Base-by-base conservation (phyloP, 495 filamentous ascomycete genomes). In the Penicillium pulvis region DNA sequence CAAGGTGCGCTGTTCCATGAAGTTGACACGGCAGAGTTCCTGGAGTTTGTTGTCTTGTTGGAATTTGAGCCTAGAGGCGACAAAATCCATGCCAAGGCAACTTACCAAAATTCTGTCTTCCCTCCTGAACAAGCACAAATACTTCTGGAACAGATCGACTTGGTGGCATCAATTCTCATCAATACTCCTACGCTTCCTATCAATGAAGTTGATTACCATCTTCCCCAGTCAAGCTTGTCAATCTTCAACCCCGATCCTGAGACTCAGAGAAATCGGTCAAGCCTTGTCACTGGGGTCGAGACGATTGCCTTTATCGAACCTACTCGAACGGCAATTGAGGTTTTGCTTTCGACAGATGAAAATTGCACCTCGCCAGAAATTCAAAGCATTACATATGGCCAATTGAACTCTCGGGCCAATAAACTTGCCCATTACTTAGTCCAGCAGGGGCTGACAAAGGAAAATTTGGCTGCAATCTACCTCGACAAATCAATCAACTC, bases 1-100 rank as follows among this genome's bases (percentile, higher is more conserved):
- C 56, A 59, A 2, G 42, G 59, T 19, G 50, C 60, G 11, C 28
- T 62, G 8, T 76, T 91, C 12, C 61, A 51, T 20, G 71, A 85
- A 51, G 67, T 85, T 2, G 78, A 77, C 50, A 81, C 81, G 48
- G 75, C 72, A 11, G 91, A 94, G 60, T 81, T 81, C 51, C 75
- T 92, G 31, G 91, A 93, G 64, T 90, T 90, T 50, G 84, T 83
- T 28, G 69, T 94, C 3, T 78, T 90, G 31, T 59, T 95, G 6
- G 90, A 93, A 65, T 71, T 92, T 26, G 84, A 88, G 61, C 90
- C 90, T 0, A 57, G 54, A 2, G 57, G 52, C 4, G 69, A 73
- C 6, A 57, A 60, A 6, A 68, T 87, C 23, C 56, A 60, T 36
- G 64, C 79, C 7, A 78, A 76, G 53, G 79, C 73, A 10, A 86